phyloP scores from a whole-genome alignment of 345 rosid species.

The Kandelia obovata region DNA sequence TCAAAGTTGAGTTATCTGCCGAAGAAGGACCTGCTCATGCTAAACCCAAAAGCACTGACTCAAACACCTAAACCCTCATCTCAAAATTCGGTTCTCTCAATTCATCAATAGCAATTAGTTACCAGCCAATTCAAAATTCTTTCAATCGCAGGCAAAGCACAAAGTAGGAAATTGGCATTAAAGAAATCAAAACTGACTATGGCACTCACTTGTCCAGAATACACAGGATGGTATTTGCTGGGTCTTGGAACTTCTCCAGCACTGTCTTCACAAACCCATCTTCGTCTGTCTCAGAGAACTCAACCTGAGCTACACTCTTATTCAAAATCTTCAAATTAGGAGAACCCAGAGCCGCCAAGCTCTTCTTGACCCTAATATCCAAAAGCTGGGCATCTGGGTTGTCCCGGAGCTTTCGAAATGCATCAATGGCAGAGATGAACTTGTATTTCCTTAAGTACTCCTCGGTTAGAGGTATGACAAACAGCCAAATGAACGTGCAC shows the following conservation, averaged over 20 bases:
- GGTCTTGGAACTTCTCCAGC: slow-evolving; percentile 50
- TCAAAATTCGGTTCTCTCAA: too few relatives aligned
- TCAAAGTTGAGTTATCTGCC: too few relatives aligned
- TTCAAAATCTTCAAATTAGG: slow-evolving; percentile 58
- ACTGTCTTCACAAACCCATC: slow-evolving; percentile 55
- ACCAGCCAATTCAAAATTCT: background rate
- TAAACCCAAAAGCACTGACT: too few relatives aligned
- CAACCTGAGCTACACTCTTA: slow-evolving; percentile 55
- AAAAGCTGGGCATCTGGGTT: slow-evolving; percentile 64
- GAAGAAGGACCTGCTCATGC: too few relatives aligned
- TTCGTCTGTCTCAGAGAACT: slow-evolving; percentile 46
- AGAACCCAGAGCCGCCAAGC: slow-evolving; percentile 48
- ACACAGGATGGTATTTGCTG: slow-evolving; percentile 54
- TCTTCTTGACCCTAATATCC: slow-evolving; percentile 70
- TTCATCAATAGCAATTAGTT: too few relatives aligned
- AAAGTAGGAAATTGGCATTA: background rate
- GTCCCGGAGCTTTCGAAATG: slow-evolving; percentile 62
- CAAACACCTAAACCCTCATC: too few relatives aligned
- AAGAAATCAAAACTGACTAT: slow-evolving; percentile 1
- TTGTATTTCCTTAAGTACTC: slow-evolving; percentile 69
- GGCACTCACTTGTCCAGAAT: slow-evolving; percentile 70
- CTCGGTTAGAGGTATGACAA: slow-evolving; percentile 53
- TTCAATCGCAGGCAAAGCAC: background rate
- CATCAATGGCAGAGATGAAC: slow-evolving; percentile 53
- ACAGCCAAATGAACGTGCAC: slow-evolving; percentile 73